Evolutionary conservation across 1,139 yeast species (phyloP).

Genomic region (Diutina siamensis): DNA sequence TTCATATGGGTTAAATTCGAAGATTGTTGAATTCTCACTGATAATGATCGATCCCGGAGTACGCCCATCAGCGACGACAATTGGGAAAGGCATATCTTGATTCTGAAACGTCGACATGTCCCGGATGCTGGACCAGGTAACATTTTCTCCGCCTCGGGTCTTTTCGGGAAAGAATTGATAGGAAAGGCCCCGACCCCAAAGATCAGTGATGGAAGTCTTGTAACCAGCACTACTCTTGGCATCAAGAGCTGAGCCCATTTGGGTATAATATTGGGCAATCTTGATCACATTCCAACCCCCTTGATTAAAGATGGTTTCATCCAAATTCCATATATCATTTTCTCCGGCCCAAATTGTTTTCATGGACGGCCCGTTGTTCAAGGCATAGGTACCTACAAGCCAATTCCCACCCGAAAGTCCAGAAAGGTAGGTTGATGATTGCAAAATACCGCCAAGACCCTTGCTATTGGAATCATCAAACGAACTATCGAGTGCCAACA

Average conservation of each 20-base stretch:
- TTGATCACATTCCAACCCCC: slow-evolving; percentile 60
- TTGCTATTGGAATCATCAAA: slow-evolving; percentile 21
- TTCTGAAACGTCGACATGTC: slow-evolving; percentile 24
- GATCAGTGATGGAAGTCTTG: slow-evolving; percentile 27
- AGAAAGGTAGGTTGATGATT: not conserved
- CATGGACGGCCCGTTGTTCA: not conserved
- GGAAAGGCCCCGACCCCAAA: slow-evolving; percentile 34
- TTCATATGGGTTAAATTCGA: slow-evolving; percentile 56
- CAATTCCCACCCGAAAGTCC: slow-evolving; percentile 4
- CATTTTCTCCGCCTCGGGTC: slow-evolving; percentile 13
- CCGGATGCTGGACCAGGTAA: slow-evolving; percentile 29
- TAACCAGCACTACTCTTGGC: slow-evolving; percentile 27
- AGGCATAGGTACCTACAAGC: not conserved
- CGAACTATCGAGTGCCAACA: slow-evolving; percentile 70
- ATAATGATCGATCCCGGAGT: slow-evolving; percentile 55
- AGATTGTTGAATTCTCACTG: slow-evolving; percentile 32
- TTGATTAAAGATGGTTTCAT: slow-evolving; percentile 47
- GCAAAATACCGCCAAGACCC: slow-evolving; percentile 5
- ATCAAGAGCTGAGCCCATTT: slow-evolving; percentile 9
- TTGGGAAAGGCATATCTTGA: slow-evolving; percentile 74
- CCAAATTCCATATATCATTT: slow-evolving; percentile 57
- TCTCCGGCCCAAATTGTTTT: slow-evolving; percentile 11
- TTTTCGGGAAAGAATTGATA: slow-evolving; percentile 24
- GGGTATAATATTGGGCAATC: slow-evolving; percentile 30
- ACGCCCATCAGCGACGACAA: slow-evolving; percentile 70